Base-by-base conservation (phyloP, 2,329 filamentous ascomycete species). In the Madurella fahalii region DNA sequence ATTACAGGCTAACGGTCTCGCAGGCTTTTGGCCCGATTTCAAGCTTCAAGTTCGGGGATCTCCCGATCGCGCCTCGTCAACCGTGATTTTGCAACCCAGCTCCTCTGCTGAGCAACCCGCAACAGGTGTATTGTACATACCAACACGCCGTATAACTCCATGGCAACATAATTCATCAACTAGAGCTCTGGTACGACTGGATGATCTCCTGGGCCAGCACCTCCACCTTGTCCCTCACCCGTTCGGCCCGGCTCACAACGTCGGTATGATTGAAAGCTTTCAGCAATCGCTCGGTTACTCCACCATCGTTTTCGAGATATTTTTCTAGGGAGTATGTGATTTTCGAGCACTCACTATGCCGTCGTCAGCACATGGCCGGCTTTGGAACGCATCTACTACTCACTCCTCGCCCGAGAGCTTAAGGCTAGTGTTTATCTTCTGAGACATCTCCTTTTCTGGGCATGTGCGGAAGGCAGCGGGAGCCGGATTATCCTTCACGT, bases 11-110 rank as follows among this genome's bases (percentile, higher is more conserved):
- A 25, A 56, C 45, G 11, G 32, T 20, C 13, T 13, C 9, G 2
- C n/a, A 58, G 61, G 54, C 52, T 3, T 63, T 60, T 56, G 59
- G 54, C 3, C 57, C 58, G 2, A 57, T 63, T 31, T 41, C 47
- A 12, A 47, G 53, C 11, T 59, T 59, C 47, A 41, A 43, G 25
- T 40, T 50, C 8, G 52, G 47, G 1, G 40, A 48, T 15, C 12
- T 50, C 8, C 39, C 50, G 16, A 41, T 50, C 13, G 39, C 39
- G 1, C 42, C 51, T 5, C 16, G 31, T 30, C 9, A 31, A 34
- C 20, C 37, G 9, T 52, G 40, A 53, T 7, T 25, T 25, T 25
- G 25, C 7, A 7, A 25, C 25, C 25, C 25, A 25, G 7, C 4
- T 25, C 25, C 25, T 25, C 25, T 25, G 7, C 25, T 7, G 25